These are phyloP conservation scores for Pythium aphanidermatum DNA, from an alignment of 352 stramenopile genomes.

Conservation along the genomic window DNA sequence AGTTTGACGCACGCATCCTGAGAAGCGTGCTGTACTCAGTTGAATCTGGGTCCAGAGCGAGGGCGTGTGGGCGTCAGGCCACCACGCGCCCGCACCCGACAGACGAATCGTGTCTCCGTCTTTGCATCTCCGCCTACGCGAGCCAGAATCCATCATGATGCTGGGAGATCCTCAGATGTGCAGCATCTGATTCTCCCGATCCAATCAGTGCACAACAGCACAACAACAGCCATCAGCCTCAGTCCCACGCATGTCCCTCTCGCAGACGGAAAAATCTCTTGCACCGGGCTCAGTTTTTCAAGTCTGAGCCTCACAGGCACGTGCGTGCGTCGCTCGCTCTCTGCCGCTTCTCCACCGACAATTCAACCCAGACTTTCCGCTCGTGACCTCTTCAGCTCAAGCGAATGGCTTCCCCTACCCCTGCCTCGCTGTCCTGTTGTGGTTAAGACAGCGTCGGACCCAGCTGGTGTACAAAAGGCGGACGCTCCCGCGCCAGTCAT, in stretches of 20 bases:
- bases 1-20: too few species aligned
- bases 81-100: too few species aligned
- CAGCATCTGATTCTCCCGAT: slow-evolving; percentile 6
- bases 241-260: slow-evolving; percentile 9
- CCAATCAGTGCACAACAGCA: slow-evolving; percentile 19
- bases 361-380: slow-evolving; percentile 14
- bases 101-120: too few species aligned
- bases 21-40: too few species aligned
- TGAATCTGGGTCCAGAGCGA: too few species aligned
- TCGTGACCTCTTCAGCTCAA: too few species aligned
- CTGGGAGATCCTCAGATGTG: slow-evolving; percentile 19
- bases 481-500: slow-evolving; percentile 11
- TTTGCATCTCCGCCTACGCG: background rate
- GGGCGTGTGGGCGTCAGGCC: too few species aligned
- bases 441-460: background rate
- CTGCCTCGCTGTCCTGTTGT: slow-evolving; percentile 10
- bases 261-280: slow-evolving; percentile 24
- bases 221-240: slow-evolving; percentile 12
- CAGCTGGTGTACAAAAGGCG: slow-evolving; percentile 13
- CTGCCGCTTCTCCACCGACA: slow-evolving; percentile 6
- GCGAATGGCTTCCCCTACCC: slow-evolving; percentile 4
- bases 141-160: slow-evolving; percentile 12
- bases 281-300: slow-evolving; percentile 1
- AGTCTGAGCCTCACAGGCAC: slow-evolving; percentile 4
- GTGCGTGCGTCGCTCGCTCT: slow-evolving; percentile 5